These are phyloP conservation scores for Rutstroemia sydowiana DNA, from an alignment of 2,329 filamentous ascomycete species.

Conservation along the genomic window DNA sequence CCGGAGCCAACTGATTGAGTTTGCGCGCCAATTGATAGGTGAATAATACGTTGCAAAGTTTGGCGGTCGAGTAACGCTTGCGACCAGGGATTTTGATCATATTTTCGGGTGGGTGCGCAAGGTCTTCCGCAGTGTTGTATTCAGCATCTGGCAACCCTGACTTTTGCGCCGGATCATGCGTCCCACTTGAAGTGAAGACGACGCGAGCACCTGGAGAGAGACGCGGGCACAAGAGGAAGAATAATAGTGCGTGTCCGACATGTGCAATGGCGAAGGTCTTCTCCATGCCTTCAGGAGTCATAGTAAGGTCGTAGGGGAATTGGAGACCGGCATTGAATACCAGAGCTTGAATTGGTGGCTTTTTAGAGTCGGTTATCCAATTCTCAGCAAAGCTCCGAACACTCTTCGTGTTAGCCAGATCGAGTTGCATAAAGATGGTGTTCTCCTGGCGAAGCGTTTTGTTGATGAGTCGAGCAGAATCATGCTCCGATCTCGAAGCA, in stretches of 20 bases:
- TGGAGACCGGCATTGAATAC: conserved; percentile 43
- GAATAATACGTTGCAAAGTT: conserved; percentile 43
- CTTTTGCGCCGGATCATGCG: conserved; percentile 40
- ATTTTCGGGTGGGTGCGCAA: conserved; percentile 33
- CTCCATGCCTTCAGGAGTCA: conserved; percentile 39
- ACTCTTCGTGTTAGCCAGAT: conserved; percentile 22
- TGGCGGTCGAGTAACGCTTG: conserved; percentile 38
- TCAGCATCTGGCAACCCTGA: conserved; percentile 19
- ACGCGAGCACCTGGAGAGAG: conserved; percentile 36
- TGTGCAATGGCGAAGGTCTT: conserved; percentile 42
- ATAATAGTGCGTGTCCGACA: conserved; percentile 43
- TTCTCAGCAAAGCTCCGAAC: conserved; percentile 24
- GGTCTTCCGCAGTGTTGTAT: conserved; percentile 38
- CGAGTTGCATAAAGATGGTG: conserved; percentile 34
- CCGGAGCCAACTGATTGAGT: conserved; percentile 24
- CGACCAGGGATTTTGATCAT: conserved; percentile 28
- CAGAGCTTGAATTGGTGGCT: conserved; percentile 37
- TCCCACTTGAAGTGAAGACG: conserved; percentile 38
- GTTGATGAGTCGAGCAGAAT: conserved; percentile 32
- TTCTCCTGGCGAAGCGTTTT: conserved; percentile 34
- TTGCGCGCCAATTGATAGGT: conserved; percentile 37
- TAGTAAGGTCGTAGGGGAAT: conserved; percentile 28
- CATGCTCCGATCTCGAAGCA: conserved; percentile 36
- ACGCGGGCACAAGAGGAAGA: conserved; percentile 38
- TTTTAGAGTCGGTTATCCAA: not conserved